Percentiles rank a stretch among this genome's conserved stretches.
phyloP scores from a whole-genome alignment of 768 basidiomycete species.

The Lactarius vividus region DNA sequence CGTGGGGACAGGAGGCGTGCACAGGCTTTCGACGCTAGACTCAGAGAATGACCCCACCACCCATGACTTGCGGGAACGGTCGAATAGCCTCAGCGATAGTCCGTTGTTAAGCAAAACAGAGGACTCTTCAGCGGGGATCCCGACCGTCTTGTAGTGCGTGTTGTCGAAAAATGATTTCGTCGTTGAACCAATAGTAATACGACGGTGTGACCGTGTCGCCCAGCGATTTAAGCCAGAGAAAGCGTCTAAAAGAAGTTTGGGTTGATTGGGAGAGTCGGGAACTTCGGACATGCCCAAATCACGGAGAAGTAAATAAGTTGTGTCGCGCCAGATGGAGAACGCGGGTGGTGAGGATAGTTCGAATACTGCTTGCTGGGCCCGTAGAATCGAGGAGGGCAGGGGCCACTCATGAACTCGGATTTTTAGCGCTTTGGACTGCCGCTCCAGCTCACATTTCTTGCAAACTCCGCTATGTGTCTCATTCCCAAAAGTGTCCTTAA shows the following conservation, averaged over 20 bases:
- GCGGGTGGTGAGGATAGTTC: constrained; percentile 10
- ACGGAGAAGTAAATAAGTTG: constrained; percentile 12
- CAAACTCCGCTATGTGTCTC: neutral
- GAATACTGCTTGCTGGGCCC: constrained; percentile 13
- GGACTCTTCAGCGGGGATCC: constrained; percentile 5
- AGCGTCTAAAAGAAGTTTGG: neutral
- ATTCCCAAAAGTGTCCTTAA: too few species aligned
- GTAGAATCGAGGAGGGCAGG: neutral
- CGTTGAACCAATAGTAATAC: constrained; percentile 17
- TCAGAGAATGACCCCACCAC: neutral
- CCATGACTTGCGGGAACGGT: neutral
- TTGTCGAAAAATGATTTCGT: constrained; percentile 6
- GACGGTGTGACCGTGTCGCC: neutral
- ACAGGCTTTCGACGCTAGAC: neutral
- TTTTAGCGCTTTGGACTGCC: neutral
- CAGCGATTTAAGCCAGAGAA: constrained; percentile 13
- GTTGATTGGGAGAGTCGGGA: neutral
- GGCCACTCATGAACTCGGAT: constrained; percentile 22
- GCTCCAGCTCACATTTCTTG: constrained; percentile 2
- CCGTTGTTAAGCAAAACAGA: constrained; percentile 13
- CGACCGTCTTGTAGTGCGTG: constrained; percentile 9
- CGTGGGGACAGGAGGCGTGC: neutral
- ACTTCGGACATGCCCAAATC: constrained; percentile 7
- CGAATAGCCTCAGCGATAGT: constrained; percentile 13
- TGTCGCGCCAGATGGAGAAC: constrained; percentile 21